These are phyloP conservation scores for Penicillium polonicum DNA, from an alignment of 2,329 filamentous ascomycete genomes.

Conservation along the genomic window DNA sequence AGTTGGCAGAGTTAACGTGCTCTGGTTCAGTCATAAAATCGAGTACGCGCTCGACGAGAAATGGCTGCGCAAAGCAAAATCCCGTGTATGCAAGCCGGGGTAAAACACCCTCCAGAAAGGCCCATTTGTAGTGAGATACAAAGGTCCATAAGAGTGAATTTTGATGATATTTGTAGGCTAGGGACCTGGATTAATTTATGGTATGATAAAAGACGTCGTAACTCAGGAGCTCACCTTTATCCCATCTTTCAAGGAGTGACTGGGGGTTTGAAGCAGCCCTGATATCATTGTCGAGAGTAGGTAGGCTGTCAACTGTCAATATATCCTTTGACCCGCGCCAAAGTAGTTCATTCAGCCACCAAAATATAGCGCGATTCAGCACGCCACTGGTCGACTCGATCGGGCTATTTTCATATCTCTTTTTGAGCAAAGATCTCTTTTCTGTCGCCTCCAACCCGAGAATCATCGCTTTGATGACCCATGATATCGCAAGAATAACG, in stretches of 20 bases:
- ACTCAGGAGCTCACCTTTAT: conserved; percentile 18
- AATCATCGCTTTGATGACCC: conserved; percentile 41
- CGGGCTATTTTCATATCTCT: conserved; percentile 11
- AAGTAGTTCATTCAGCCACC: conserved; percentile 40
- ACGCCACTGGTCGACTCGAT: conserved; percentile 27
- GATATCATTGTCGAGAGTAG: conserved; percentile 37
- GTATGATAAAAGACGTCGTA: neutral
- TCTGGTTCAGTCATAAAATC: conserved; percentile 21
- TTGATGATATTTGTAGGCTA: conserved; percentile 16
- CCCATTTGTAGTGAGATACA: conserved; percentile 20
- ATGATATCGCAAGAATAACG: conserved; percentile 9
- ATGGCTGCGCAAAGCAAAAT: conserved; percentile 49
- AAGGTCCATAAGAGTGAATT: conserved; percentile 24
- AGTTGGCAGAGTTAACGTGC: conserved; percentile 23
- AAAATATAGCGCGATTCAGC: conserved; percentile 33
- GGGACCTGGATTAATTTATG: neutral
- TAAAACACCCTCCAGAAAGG: conserved; percentile 26
- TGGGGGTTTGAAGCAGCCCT: conserved; percentile 31
- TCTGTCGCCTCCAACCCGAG: conserved; percentile 44
- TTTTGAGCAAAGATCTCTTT: conserved; percentile 35
- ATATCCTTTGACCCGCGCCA: conserved; percentile 30
- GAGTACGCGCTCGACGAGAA: conserved; percentile 39
- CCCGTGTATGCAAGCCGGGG: conserved; percentile 42
- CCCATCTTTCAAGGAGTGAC: conserved; percentile 33
- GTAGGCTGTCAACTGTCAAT: conserved; percentile 44